These are phyloP conservation scores for Linderina pennispora DNA, from an alignment of 192 early-diverging fungal species.

Conservation along the genomic window DNA sequence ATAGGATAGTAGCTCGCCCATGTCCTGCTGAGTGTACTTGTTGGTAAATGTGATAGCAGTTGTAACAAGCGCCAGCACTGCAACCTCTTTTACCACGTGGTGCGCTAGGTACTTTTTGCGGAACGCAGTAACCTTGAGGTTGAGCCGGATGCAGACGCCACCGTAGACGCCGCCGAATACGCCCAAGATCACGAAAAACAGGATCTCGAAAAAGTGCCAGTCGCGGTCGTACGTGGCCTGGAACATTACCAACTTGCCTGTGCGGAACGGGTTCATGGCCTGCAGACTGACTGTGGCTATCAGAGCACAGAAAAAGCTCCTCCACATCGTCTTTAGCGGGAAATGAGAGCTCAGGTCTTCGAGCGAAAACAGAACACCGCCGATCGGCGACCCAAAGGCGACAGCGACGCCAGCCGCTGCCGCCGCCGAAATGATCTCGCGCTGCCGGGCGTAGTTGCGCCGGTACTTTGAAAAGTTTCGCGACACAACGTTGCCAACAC, in stretches of 20 bases:
- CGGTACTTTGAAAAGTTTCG: slow-evolving; percentile 79
- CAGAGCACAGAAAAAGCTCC: slow-evolving; percentile 95
- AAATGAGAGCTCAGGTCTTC: slow-evolving; percentile 96
- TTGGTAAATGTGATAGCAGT: slow-evolving; percentile 65
- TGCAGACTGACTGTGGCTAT: slow-evolving; percentile 87
- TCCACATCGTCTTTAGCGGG: slow-evolving; percentile 92
- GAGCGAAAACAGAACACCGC: slow-evolving; percentile 69
- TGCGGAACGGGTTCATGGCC: slow-evolving; percentile 91
- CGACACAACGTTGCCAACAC: slow-evolving; percentile 79
- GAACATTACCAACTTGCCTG: slow-evolving; percentile 95
- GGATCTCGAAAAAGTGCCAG: slow-evolving; percentile 92
- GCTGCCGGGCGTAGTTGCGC: slow-evolving; percentile 62
- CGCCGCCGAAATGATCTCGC: slow-evolving; percentile 68
- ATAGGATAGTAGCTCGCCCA: slow-evolving; percentile 74
- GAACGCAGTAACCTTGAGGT: slow-evolving; percentile 60
- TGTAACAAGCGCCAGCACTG: slow-evolving; percentile 57
- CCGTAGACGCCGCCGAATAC: slow-evolving; percentile 82
- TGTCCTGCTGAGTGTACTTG: slow-evolving; percentile 75
- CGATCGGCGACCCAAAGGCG: slow-evolving; percentile 66
- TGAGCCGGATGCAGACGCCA: slow-evolving; percentile 67
- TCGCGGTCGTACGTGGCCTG: slow-evolving; percentile 88
- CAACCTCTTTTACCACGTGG: slow-evolving; percentile 63
- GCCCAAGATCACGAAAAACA: slow-evolving; percentile 73
- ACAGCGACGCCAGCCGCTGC: slow-evolving; percentile 69
- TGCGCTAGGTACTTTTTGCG: slow-evolving; percentile 63